Evolutionary conservation across 192 early-diverging fungal genomes (phyloP).

Genomic region (Coemansia reversa): DNA sequence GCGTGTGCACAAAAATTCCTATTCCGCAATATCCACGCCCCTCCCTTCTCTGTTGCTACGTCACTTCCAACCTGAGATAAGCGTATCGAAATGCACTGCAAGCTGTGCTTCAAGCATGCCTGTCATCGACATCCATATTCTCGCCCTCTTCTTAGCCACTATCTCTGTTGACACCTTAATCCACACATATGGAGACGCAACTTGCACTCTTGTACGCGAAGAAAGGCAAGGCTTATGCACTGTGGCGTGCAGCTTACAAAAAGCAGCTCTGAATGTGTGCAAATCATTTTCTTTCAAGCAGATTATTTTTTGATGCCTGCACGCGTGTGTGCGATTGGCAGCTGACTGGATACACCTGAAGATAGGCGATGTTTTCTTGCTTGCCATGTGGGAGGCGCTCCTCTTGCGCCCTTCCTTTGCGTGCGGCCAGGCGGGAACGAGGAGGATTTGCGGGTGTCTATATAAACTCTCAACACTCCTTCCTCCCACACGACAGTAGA

Average conservation of each 20-base stretch:
- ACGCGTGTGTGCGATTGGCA: not conserved
- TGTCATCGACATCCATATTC: not conserved
- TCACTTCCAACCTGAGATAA: not conserved
- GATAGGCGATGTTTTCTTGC: constrained; percentile 2
- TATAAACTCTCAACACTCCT: not conserved
- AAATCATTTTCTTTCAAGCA: not conserved
- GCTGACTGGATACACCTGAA: not conserved
- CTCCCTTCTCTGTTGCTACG: not conserved
- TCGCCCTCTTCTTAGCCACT: not conserved
- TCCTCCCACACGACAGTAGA: not conserved
- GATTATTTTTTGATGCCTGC: not conserved
- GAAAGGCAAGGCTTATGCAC: not conserved
- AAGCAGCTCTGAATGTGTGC: not conserved
- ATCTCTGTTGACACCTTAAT: not conserved
- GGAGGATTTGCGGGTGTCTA: not conserved
- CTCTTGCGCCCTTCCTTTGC: not conserved
- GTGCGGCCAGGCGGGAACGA: not conserved
- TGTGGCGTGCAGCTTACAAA: not conserved
- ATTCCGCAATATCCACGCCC: not conserved
- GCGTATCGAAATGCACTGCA: not conserved
- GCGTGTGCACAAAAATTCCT: not conserved
- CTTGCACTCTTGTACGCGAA: not conserved
- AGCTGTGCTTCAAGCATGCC: not conserved
- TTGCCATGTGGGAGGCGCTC: not conserved
- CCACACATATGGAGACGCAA: not conserved